phyloP scores from a whole-genome alignment of 2,329 filamentous ascomycete species.

The Ampelomyces quisqualis region DNA sequence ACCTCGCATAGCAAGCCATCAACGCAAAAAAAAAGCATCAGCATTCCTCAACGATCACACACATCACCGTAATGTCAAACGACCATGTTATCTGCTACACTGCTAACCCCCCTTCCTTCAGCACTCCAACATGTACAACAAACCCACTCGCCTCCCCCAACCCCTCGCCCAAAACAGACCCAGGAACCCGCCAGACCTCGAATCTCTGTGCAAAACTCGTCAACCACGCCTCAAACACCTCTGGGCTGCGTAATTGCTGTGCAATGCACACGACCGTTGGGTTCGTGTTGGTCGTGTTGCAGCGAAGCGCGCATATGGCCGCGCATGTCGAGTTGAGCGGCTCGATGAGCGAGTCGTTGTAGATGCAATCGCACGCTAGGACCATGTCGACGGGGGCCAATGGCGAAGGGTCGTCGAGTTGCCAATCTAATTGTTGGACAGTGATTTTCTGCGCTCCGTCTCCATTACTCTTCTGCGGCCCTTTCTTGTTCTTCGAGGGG shows the following conservation, averaged over 20 bases:
- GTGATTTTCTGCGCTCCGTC: constrained; percentile 10
- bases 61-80: no score
- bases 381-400: constrained; percentile 67
- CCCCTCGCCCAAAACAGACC: constrained; percentile 59
- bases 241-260: constrained; percentile 82
- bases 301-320: constrained; percentile 69
- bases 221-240: constrained; percentile 84
- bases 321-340: constrained; percentile 81
- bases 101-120: constrained; percentile 17
- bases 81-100: no score
- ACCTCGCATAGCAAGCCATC: no score
- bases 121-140: constrained; percentile 71
- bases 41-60: no score
- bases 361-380: constrained; percentile 90
- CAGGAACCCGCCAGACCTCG: constrained; percentile 72
- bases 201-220: constrained; percentile 67
- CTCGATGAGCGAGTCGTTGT: constrained; percentile 81
- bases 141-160: constrained; percentile 71
- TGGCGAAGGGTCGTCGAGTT: constrained; percentile 54
- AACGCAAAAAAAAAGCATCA: no score
- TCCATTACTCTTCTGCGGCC: constrained; percentile 3
- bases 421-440: constrained; percentile 74
- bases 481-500: constrained; percentile 11
- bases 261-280: constrained; percentile 78
- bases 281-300: constrained; percentile 8